Percentiles rank a stretch among this genome's conserved stretches.
Evolutionary conservation across 805 yeast species (phyloP).

Genomic region (Kazachstania taianensis): DNA sequence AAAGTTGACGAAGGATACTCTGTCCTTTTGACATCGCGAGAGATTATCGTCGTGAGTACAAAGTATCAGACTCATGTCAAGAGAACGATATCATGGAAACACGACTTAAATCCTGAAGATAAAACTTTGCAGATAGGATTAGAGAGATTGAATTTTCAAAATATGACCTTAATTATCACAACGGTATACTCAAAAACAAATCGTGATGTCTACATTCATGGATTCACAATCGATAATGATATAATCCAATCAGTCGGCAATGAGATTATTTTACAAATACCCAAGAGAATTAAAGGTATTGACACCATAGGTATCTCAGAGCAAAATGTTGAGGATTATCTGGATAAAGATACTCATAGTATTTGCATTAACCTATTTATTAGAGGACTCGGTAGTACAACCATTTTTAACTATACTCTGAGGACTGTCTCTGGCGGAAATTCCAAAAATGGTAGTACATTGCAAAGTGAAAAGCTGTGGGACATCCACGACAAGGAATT

Average conservation of each 20-base stretch:
- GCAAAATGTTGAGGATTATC: not conserved
- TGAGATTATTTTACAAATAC: conserved; percentile 12
- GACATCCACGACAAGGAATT: not conserved
- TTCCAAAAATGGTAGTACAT: not conserved
- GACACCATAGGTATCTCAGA: conserved; percentile 2
- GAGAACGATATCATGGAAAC: conserved; percentile 64
- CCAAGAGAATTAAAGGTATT: conserved; percentile 3
- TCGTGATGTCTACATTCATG: conserved; percentile 15
- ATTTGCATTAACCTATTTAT: conserved; percentile 3
- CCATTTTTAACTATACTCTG: not conserved
- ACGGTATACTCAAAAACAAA: conserved; percentile 16
- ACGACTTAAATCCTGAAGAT: conserved; percentile 47
- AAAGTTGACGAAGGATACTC: conserved; percentile 30
- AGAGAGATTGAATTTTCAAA: conserved; percentile 12
- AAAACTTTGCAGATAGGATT: conserved; percentile 38
- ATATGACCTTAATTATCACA: conserved; percentile 6
- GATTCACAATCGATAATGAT: conserved; percentile 5
- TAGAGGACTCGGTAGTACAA: conserved; percentile 1
- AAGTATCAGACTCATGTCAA: conserved; percentile 28
- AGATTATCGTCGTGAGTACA: conserved; percentile 43
- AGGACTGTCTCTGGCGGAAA: not conserved
- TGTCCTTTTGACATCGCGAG: conserved; percentile 56
- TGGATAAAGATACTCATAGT: not conserved
- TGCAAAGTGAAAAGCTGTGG: not conserved
- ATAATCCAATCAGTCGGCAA: conserved; percentile 11